Evolutionary conservation across 2,329 filamentous ascomycete species (phyloP), one percentile per base, ranked within the genome.

Genomic region (Ascochyta clinopodiicola): DNA sequence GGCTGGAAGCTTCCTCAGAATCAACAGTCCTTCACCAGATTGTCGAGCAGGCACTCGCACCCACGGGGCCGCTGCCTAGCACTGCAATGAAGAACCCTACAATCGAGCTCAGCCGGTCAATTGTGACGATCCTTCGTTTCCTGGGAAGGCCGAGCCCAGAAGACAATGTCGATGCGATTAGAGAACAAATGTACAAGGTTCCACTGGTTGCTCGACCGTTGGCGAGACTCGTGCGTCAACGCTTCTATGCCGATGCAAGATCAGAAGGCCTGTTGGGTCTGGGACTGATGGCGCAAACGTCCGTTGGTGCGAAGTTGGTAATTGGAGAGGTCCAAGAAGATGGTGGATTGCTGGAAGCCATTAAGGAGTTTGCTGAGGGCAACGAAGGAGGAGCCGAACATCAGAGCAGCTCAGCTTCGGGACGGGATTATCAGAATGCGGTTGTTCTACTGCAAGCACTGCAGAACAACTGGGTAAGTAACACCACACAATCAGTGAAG

Each of bases 81-180:
- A 72, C 70, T n/a, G 56, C 70, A 1, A 75, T 75, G 72, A 75
- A 74, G 55, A 74, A 73, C n/a, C 59, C 70, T n/a, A 68, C 65
- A 59, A 66, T 75, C 31, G 73, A 76, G 57, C 59, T 69, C 0
- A 64, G 63, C 19, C 60, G 63, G 25, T 53, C 60, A 3, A 62
- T 57, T 29, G 55, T 54, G 6, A 53, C 45, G 13, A 67, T 71
- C 6, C 52, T 72, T 8, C 49, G 68, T 21, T 66, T 63, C 38
- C 53, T 69, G 5, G 55, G 59, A 4, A 64, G 59, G 36, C 24
- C 61, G 13, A 52, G 62, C 22, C 43, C 61, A 22, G 63, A 66
- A 35, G 63, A 66, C 36, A 63, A 71, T 15, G 55, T 64, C 13
- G 63, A 68, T 42, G 60, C 63, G 34, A 56, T 72, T 7, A 48